Percentiles rank a stretch among this genome's conserved stretches.
Conservation (phyloP, 2,329 filamentous ascomycete species). For the Blumeriella jaapii region DNA sequence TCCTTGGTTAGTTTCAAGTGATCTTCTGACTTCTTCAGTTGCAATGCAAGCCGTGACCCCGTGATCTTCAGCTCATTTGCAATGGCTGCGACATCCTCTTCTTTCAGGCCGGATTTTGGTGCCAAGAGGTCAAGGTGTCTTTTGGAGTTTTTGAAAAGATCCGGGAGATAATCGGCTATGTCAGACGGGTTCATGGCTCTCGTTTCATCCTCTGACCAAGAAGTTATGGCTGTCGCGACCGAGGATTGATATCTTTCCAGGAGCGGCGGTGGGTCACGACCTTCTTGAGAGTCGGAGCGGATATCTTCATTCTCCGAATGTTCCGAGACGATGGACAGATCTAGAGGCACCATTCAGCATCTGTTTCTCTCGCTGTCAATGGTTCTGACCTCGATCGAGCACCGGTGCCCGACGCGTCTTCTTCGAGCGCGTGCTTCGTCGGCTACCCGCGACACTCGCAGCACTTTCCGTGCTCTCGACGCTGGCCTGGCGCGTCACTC, state of each 20-base stretch:
- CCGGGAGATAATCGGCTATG: constrained; percentile 30
- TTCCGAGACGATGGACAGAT: constrained; percentile 24
- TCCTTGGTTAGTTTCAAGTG: constrained; percentile 11
- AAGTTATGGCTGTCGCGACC: constrained; percentile 17
- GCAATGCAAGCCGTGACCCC: constrained; percentile 11
- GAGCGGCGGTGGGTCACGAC: too few relatives aligned
- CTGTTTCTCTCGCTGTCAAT: too few relatives aligned
- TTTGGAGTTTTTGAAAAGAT: constrained; percentile 27
- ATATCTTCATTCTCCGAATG: too few relatives aligned
- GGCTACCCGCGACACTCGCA: constrained; percentile 8
- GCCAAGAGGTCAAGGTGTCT: constrained; percentile 30
- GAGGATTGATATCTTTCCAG: too few relatives aligned
- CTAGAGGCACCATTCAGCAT: too few relatives aligned
- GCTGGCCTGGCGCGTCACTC: constrained; percentile 15
- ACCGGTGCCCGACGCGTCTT: constrained; percentile 11
- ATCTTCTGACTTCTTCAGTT: constrained; percentile 10
- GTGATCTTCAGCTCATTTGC: constrained; percentile 23
- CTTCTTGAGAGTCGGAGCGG: constrained; percentile 13
- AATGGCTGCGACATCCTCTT: constrained; percentile 22
- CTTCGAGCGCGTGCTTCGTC: constrained; percentile 12
- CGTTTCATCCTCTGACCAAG: constrained; percentile 17
- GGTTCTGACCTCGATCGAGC: constrained; percentile 12
- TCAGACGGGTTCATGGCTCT: constrained; percentile 26
- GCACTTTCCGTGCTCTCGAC: constrained; percentile 18
- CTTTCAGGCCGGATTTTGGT: constrained; percentile 19